Percentiles rank a stretch among this genome's conserved stretches.
phyloP scores from a whole-genome alignment of 192 early-diverging fungal species.

The Backusella mclennaniae region DNA sequence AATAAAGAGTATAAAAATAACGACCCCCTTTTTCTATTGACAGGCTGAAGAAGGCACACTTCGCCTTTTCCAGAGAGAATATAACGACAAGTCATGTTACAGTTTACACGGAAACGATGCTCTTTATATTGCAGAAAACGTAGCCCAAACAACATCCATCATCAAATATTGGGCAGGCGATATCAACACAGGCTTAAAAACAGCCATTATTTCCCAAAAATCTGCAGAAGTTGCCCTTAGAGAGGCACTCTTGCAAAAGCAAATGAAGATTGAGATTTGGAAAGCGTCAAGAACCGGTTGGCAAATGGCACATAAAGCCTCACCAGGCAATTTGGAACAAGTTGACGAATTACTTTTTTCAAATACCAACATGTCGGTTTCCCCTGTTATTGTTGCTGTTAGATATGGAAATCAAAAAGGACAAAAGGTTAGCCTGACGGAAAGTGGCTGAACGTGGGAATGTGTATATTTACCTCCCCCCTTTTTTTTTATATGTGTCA shows the following conservation, averaged over 20 bases:
- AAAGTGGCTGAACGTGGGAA: background rate
- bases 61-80: constrained; percentile 70
- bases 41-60: constrained; percentile 59
- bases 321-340: constrained; percentile 91
- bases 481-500: background rate
- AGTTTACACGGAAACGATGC: constrained; percentile 90
- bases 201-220: constrained; percentile 75
- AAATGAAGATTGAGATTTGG: constrained; percentile 88
- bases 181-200: constrained; percentile 60
- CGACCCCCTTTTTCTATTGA: background rate
- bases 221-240: constrained; percentile 77
- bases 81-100: constrained; percentile 70
- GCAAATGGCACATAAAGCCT: constrained; percentile 63
- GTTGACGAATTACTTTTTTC: constrained; percentile 89
- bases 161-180: constrained; percentile 83
- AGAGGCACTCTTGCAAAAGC: constrained; percentile 72
- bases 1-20: background rate
- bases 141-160: constrained; percentile 91
- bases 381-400: constrained; percentile 85
- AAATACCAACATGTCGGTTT: constrained; percentile 64
- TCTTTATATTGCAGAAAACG: constrained; percentile 74
- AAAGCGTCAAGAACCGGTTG: constrained; percentile 48
- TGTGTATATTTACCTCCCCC: background rate
- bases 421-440: constrained; percentile 50
- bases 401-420: constrained; percentile 54